These are phyloP conservation scores for Rubroshorea leprosula DNA, from an alignment of 345 rosid species.

Conservation along the genomic window DNA sequence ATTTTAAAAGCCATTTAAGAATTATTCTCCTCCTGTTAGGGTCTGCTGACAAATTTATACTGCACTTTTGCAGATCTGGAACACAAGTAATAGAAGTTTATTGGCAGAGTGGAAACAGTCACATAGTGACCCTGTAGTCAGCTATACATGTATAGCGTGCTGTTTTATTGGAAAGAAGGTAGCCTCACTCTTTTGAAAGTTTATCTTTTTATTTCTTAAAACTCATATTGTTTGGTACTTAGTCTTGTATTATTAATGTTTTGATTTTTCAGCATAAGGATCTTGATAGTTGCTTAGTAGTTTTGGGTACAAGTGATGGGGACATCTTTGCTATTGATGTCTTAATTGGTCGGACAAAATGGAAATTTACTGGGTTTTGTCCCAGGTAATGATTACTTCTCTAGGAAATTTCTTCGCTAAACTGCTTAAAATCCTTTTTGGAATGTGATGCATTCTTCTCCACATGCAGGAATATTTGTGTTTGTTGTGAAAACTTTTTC, in stretches of 20 bases:
- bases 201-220: slow-evolving; percentile 1
- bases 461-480: background rate
- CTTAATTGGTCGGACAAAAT: slow-evolving; percentile 29
- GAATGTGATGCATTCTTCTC: background rate
- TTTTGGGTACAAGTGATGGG: slow-evolving; percentile 39
- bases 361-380: slow-evolving; percentile 26
- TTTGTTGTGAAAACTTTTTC: background rate
- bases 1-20: no score
- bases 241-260: slow-evolving; percentile 9
- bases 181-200: background rate
- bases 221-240: background rate
- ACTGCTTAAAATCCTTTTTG: background rate
- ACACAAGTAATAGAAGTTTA: slow-evolving; percentile 29
- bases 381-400: no score
- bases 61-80: slow-evolving; percentile 32
- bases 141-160: slow-evolving; percentile 32
- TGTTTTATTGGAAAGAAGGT: slow-evolving; percentile 36
- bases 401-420: no score
- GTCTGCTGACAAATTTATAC: background rate
- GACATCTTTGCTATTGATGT: slow-evolving; percentile 34
- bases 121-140: slow-evolving; percentile 13
- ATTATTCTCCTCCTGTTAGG: no score
- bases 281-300: slow-evolving; percentile 25
- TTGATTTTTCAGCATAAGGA: slow-evolving; percentile 21
- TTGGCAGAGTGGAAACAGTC: slow-evolving; percentile 33